Base-by-base conservation (phyloP, 768 basidiomycete genomes). In the Hemileccinum impolitum region DNA sequence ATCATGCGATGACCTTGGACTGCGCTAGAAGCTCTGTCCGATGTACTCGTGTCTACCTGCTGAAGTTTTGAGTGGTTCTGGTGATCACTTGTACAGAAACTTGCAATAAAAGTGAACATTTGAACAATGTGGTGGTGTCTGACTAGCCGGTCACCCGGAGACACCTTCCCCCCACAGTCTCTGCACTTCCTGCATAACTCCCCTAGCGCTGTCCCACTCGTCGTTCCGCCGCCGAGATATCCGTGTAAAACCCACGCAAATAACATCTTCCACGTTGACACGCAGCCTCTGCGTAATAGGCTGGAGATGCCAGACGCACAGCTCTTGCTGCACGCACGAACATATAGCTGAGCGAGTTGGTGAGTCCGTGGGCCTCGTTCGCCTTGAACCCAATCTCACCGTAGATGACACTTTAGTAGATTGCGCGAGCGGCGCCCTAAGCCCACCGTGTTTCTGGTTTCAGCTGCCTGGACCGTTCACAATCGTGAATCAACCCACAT, bases 401-500 rank as follows among this genome's bases (percentile, higher is more conserved):
- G 15, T 50, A 13, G 26, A 50, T 17, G 25, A 45, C 43, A 11
- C 37, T 23, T 19, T 50, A 50, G 5, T 31, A 32, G 11, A 28
- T 28, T n/a, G 49, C 43, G 10, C 43, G 49, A 17, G 49, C 31
- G 9, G 49, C 34, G 8, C 43, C 49, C n/a, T 11, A 13, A 9
- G 12, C 6, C 18, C 36, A 23, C 25, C 48, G 19, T 49, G 48
- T 12, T 15, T 10, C 17, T 6, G 3, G 31, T 39, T 14, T 36
- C 25, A 37, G 15, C 6, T 21, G 10, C 18, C 13, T 15, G 23
- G 6, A 23, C 23, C 6, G 34, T 6, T 18, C 1, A 13, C 15
- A 11, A 18, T 19, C 5, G 13, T 3, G 31, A 4, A 38, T 13
- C 19, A 11, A 45, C 3, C 18, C 40, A 61, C 63, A 64, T 54